A percentile compares a stretch with the other conserved stretches of the same genome.
phyloP scores from a whole-genome alignment of 768 basidiomycete species.

The Pulveroboletus sp. region DNA sequence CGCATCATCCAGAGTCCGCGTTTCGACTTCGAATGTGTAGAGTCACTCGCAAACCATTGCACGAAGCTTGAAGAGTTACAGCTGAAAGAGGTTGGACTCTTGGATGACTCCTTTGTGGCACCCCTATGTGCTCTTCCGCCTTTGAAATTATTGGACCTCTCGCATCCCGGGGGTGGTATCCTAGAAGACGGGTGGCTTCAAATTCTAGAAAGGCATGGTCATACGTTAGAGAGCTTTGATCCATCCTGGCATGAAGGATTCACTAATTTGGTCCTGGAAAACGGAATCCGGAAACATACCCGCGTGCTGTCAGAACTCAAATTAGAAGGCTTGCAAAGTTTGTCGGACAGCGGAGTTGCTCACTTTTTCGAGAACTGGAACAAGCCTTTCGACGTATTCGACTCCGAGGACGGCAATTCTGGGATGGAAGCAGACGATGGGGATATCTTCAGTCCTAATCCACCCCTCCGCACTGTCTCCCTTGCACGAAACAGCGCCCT shows the following conservation, averaged over 20 bases:
- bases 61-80: slow-evolving; percentile 64
- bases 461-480: slow-evolving; percentile 50
- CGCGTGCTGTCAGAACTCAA: slow-evolving; percentile 47
- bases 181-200: slow-evolving; percentile 52
- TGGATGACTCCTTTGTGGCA: slow-evolving; percentile 62
- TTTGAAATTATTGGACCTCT: slow-evolving; percentile 65
- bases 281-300: slow-evolving; percentile 54
- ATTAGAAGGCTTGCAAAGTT: slow-evolving; percentile 51
- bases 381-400: slow-evolving; percentile 10
- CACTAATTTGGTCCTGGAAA: slow-evolving; percentile 53
- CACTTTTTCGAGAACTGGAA: slow-evolving; percentile 62
- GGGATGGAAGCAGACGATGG: slow-evolving; percentile 20
- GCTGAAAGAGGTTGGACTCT: slow-evolving; percentile 70
- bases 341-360: slow-evolving; percentile 70
- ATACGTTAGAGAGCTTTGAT: slow-evolving; percentile 54
- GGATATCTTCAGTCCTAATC: slow-evolving; percentile 30
- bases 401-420: slow-evolving; percentile 12
- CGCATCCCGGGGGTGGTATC: slow-evolving; percentile 53
- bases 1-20: slow-evolving; percentile 82
- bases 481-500: slow-evolving; percentile 61
- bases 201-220: slow-evolving; percentile 54
- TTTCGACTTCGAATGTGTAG: slow-evolving; percentile 69
- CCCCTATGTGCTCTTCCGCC: slow-evolving; percentile 37
- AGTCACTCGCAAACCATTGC: slow-evolving; percentile 49
- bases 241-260: slow-evolving; percentile 68